These are phyloP conservation scores for Kodamaea anthophila DNA, from an alignment of 1,139 yeast genomes.

Conservation along the genomic window DNA sequence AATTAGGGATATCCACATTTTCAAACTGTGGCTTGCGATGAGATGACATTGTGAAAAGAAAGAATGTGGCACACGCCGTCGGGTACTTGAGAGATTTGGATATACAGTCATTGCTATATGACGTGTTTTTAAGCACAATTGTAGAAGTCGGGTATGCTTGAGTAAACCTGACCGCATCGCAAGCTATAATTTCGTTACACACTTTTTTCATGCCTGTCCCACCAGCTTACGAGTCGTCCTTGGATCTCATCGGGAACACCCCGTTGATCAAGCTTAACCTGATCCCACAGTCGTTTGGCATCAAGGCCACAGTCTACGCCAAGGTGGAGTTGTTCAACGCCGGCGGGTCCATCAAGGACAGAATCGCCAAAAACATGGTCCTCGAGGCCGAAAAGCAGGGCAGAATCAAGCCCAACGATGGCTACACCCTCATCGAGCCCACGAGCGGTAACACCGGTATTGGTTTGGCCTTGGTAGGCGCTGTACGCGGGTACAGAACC, in stretches of 20 bases:
- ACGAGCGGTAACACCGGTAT: slow-evolving; percentile 89
- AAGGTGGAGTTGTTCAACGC: slow-evolving; percentile 64
- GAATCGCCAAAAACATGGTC: slow-evolving; percentile 63
- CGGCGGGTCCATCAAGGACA: slow-evolving; percentile 67
- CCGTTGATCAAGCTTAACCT: slow-evolving; percentile 71
- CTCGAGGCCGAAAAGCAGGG: slow-evolving; percentile 80
- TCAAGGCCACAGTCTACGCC: slow-evolving; percentile 56
- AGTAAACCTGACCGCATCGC: too few relatives aligned
- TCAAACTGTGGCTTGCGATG: too few relatives aligned
- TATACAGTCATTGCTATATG: too few relatives aligned
- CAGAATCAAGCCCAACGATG: slow-evolving; percentile 59
- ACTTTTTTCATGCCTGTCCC: slow-evolving; percentile 19
- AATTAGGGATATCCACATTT: too few relatives aligned
- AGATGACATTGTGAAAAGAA: too few relatives aligned
- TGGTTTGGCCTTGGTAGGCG: slow-evolving; percentile 83
- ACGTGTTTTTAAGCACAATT: too few relatives aligned
- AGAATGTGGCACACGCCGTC: too few relatives aligned
- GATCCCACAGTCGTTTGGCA: slow-evolving; percentile 71
- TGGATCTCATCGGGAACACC: slow-evolving; percentile 77
- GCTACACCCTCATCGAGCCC: slow-evolving; percentile 82
- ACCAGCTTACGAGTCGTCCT: slow-evolving; percentile 32
- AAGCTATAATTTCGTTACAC: too few relatives aligned
- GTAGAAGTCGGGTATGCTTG: too few relatives aligned
- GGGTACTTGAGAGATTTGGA: too few relatives aligned
- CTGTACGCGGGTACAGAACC: slow-evolving; percentile 81